phyloP scores from a whole-genome alignment of 148 eudicot genomes.

The Silene uniflora region DNA sequence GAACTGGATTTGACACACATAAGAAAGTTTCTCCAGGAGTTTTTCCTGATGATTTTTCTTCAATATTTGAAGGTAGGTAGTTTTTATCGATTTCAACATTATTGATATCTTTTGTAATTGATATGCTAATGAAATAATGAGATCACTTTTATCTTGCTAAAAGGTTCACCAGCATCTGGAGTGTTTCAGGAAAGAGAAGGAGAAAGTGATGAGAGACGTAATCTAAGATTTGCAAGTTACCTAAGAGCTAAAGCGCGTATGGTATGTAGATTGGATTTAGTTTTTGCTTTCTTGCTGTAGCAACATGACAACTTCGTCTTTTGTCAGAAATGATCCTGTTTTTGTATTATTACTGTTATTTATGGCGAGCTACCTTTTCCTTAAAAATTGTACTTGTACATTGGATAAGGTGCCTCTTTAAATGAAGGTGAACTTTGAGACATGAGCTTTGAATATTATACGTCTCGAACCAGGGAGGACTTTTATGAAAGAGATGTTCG shows the following conservation, averaged over 20 bases:
- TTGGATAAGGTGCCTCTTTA: background rate
- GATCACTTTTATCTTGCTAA: conserved; percentile 17
- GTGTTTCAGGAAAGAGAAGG: conserved; percentile 72
- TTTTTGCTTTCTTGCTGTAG: background rate
- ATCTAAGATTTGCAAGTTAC: conserved; percentile 49
- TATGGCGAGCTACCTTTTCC: background rate
- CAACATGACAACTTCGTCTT: conserved; percentile 5
- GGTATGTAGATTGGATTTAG: conserved; percentile 32
- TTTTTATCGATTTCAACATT: conserved; percentile 3
- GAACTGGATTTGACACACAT: conserved; percentile 25
- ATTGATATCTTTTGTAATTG: conserved; percentile 2
- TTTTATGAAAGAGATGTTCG: background rate
- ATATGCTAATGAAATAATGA: conserved; percentile 5
- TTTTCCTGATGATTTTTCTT: conserved; percentile 48
- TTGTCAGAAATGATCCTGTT: conserved; percentile 2
- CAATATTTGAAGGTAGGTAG: conserved; percentile 59
- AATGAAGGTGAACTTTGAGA: background rate
- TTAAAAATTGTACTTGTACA: background rate
- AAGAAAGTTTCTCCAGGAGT: conserved; percentile 32
- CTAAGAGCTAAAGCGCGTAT: conserved; percentile 49
- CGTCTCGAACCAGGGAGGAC: background rate
- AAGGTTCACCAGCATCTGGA: conserved; percentile 42
- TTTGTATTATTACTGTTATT: background rate
- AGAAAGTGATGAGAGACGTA: conserved; percentile 75
- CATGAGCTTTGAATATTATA: background rate